A percentile compares a stretch with the other conserved stretches of the same genome.
Conservation (phyloP, 495 filamentous ascomycete genomes). For the Sporormia fimetaria region DNA sequence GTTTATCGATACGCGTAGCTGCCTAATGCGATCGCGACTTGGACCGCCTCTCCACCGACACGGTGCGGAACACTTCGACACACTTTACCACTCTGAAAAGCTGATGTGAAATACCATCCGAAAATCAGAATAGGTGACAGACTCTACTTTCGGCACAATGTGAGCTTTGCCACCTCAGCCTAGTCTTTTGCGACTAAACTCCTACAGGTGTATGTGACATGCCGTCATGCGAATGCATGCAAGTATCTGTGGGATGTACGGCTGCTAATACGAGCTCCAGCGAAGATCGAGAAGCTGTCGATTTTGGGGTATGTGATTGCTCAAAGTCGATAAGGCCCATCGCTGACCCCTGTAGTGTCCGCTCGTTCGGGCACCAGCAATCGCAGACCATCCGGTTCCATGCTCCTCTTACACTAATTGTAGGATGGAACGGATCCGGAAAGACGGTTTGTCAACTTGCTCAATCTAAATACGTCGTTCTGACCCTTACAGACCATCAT, state of each 20-base stretch:
- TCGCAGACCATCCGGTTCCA: slow-evolving; percentile 81
- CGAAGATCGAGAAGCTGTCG: slow-evolving; percentile 80
- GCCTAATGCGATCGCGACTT: no score
- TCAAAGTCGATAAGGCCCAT: neutral
- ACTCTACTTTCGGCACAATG: no score
- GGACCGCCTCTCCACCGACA: no score
- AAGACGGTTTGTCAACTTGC: slow-evolving; percentile 53
- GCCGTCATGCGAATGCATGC: no score
- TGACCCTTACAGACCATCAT: slow-evolving; percentile 63
- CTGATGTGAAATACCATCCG: no score
- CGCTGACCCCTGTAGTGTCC: slow-evolving; percentile 46
- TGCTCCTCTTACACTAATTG: slow-evolving; percentile 85
- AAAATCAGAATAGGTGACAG: no score
- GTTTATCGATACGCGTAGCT: no score
- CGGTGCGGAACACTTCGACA: no score
- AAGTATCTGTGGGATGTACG: no score
- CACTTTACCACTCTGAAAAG: no score
- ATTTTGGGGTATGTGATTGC: slow-evolving; percentile 53
- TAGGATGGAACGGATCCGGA: slow-evolving; percentile 92
- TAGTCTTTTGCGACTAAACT: no score
- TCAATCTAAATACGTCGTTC: neutral
- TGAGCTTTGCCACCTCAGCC: no score
- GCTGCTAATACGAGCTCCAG: slow-evolving; percentile 26
- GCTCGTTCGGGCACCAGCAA: slow-evolving; percentile 73
- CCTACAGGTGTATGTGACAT: slow-evolving; percentile 18